A percentile compares a stretch with the other conserved stretches of the same genome.
These are phyloP conservation scores for Metschnikowia picachoensis DNA, from an alignment of 805 yeast genomes.

Conservation along the genomic window DNA sequence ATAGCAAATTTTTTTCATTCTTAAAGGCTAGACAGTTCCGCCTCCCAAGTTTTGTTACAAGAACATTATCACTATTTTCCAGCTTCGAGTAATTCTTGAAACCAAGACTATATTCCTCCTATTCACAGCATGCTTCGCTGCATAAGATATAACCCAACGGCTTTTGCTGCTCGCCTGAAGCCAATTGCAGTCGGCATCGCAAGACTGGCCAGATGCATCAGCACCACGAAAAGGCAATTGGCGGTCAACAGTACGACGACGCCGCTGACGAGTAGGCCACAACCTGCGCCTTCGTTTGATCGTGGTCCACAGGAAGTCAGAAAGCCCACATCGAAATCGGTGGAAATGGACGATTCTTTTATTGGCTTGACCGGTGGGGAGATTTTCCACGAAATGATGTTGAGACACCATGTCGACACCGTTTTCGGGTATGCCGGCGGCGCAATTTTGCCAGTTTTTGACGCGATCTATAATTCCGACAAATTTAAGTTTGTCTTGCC, in stretches of 20 bases:
- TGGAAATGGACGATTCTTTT: constrained; percentile 74
- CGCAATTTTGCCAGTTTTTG: constrained; percentile 96
- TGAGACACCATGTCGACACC: constrained; percentile 91
- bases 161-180: constrained; percentile 10
- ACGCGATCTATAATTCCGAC: constrained; percentile 89
- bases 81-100: neutral
- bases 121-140: constrained; percentile 15
- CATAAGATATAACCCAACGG: constrained; percentile 13
- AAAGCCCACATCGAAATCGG: constrained; percentile 1
- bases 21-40: neutral
- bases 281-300: constrained; percentile 53
- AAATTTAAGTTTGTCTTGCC: constrained; percentile 90
- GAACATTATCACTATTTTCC: neutral
- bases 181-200: constrained; percentile 9
- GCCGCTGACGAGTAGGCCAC: constrained; percentile 26
- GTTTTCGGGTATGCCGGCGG: constrained; percentile 99
- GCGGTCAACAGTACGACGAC: constrained; percentile 25
- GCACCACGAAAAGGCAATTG: constrained; percentile 27
- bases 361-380: constrained; percentile 98
- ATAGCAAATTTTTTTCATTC: neutral
- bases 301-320: constrained; percentile 20
- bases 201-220: constrained; percentile 25
- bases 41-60: neutral
- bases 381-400: constrained; percentile 98
- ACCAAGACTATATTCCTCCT: neutral